A percentile compares a stretch with the other conserved stretches of the same genome.
These are phyloP conservation scores for Neofusicoccum ribis DNA, from an alignment of 2,329 filamentous ascomycete species.

Conservation along the genomic window DNA sequence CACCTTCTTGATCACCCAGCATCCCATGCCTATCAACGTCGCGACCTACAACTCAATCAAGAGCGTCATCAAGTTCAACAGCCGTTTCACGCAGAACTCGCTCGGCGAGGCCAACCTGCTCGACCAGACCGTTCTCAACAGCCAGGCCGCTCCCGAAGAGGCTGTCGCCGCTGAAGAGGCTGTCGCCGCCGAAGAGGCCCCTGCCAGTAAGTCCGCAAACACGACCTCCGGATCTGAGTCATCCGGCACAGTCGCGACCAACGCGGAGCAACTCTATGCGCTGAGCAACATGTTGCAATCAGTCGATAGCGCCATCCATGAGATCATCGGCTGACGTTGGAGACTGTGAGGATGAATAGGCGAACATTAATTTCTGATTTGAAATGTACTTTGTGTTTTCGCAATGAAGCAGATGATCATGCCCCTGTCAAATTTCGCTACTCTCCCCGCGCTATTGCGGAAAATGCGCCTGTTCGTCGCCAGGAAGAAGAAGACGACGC, in stretches of 20 bases:
- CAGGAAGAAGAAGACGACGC: not conserved
- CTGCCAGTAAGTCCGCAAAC: not conserved
- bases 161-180: not conserved
- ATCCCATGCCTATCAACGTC: constrained; percentile 51
- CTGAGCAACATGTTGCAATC: not conserved
- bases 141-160: not conserved
- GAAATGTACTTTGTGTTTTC: not conserved
- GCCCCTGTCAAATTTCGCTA: not conserved
- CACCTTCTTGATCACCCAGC: constrained; percentile 53
- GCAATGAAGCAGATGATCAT: not conserved
- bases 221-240: not conserved
- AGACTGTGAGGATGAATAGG: not conserved
- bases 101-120: constrained; percentile 50
- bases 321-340: not conserved
- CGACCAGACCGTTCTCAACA: not conserved
- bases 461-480: not conserved
- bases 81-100: constrained; percentile 55
- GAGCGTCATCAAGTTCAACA: constrained; percentile 57
- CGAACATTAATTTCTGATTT: not conserved
- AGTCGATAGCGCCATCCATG: constrained; percentile 1
- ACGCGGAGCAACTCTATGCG: not conserved
- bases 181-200: not conserved
- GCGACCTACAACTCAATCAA: constrained; percentile 55
- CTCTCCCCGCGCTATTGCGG: not conserved
- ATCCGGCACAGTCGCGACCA: not conserved